These are phyloP conservation scores for Herpetomonas samuelpessoai DNA, from an alignment of 208 protist genomes.

Conservation along the genomic window DNA sequence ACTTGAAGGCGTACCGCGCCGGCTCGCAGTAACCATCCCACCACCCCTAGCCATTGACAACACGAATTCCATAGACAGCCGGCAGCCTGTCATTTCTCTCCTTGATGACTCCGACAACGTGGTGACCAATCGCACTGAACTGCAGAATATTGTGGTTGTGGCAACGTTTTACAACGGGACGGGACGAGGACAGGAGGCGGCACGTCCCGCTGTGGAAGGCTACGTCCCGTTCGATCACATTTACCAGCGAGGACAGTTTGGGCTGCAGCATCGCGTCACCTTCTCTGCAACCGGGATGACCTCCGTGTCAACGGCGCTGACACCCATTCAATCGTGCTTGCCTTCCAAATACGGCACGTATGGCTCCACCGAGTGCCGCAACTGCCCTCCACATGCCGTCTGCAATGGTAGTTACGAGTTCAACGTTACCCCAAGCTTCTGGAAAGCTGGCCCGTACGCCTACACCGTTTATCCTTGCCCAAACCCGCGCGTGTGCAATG, in stretches of 20 bases:
- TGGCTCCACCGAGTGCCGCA: conserved; percentile 22
- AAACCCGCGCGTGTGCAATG: conserved; percentile 16
- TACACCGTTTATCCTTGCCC: conserved; percentile 32
- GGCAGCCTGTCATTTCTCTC: conserved; percentile 31
- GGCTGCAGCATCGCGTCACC: conserved; percentile 14
- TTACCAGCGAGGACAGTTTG: conserved; percentile 19
- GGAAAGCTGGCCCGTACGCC: conserved; percentile 28
- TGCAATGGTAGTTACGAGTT: conserved; percentile 48
- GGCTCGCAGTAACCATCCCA: conserved; percentile 21
- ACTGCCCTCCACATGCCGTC: conserved; percentile 23
- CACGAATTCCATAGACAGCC: conserved; percentile 5
- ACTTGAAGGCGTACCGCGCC: conserved; percentile 23
- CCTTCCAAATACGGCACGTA: conserved; percentile 31
- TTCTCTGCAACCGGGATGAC: conserved; percentile 19
- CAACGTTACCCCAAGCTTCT: conserved; percentile 35
- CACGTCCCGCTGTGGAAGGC: conserved; percentile 1
- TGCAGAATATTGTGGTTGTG: not conserved
- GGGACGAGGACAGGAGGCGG: not conserved
- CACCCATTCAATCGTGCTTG: conserved; percentile 19
- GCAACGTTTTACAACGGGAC: conserved; percentile 20
- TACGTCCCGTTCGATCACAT: conserved; percentile 28
- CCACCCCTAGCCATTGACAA: conserved; percentile 21
- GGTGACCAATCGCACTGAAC: conserved; percentile 7
- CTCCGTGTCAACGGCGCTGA: conserved; percentile 15
- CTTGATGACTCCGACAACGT: conserved; percentile 34